Evolutionary conservation across 495 filamentous ascomycete species (phyloP).

Genomic region (Hyaloscypha finlandica): DNA sequence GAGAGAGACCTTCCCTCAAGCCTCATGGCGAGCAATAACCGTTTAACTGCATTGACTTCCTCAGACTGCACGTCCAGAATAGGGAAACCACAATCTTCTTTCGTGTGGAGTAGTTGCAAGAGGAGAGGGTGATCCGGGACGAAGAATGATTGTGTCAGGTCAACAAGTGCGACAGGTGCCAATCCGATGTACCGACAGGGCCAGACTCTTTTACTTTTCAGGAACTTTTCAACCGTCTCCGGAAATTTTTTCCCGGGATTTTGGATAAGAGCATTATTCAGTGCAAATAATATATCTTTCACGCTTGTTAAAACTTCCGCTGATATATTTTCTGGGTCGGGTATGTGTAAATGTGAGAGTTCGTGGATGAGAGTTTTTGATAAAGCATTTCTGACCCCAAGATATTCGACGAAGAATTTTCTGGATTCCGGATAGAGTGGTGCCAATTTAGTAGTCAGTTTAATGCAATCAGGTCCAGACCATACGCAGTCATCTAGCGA

Average conservation of each 20-base stretch:
- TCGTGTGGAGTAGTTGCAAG: background rate
- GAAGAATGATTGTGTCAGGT: background rate
- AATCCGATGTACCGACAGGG: background rate
- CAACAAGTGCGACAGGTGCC: background rate
- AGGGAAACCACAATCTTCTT: background rate
- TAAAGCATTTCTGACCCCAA: background rate
- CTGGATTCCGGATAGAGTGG: background rate
- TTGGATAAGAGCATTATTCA: background rate
- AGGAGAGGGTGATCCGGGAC: background rate
- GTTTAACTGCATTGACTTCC: background rate
- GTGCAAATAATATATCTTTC: background rate
- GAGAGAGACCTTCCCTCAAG: background rate
- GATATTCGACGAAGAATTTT: background rate
- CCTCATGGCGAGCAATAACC: background rate
- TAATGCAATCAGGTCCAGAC: background rate
- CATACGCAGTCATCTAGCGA: background rate
- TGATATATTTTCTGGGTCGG: background rate
- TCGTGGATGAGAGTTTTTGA: background rate
- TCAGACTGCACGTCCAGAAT: background rate
- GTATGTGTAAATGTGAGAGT: background rate
- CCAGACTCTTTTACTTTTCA: slow-evolving; percentile 1
- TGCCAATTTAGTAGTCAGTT: background rate
- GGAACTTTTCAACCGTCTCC: background rate
- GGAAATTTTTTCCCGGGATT: background rate
- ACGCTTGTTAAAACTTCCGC: background rate